Evolutionary conservation across 2,329 filamentous ascomycete species (phyloP).

Genomic region (Diaporthe sp.): DNA sequence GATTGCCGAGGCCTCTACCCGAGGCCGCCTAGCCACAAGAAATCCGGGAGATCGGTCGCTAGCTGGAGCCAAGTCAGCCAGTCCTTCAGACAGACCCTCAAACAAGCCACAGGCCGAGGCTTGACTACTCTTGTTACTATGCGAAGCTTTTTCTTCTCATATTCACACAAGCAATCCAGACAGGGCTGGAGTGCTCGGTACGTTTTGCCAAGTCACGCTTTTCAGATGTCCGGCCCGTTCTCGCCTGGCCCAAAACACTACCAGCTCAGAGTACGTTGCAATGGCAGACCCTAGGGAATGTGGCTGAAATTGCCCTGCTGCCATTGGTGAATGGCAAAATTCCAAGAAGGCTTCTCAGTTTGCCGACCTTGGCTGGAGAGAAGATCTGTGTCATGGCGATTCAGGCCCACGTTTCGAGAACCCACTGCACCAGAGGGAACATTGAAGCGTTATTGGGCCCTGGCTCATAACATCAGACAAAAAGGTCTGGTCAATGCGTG

Average conservation of each 20-base stretch:
- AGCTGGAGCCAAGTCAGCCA: constrained; percentile 12
- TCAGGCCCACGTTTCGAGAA: constrained; percentile 19
- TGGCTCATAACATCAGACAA: background rate
- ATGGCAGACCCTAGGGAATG: background rate
- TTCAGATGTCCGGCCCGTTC: background rate
- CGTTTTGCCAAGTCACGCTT: constrained; percentile 25
- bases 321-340: constrained; percentile 6
- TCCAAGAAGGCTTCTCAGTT: constrained; percentile 25
- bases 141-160: constrained; percentile 14
- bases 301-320: background rate
- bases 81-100: constrained; percentile 1
- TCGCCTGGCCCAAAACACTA: background rate
- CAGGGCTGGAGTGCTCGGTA: constrained; percentile 16
- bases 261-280: background rate
- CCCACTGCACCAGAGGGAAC: background rate
- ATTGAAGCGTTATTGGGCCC: background rate
- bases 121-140: background rate
- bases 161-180: background rate
- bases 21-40: background rate
- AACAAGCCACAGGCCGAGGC: constrained; percentile 21
- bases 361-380: constrained; percentile 25
- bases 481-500: constrained; percentile 24
- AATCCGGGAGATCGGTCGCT: constrained; percentile 16
- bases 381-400: constrained; percentile 29
- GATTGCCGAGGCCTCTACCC: constrained; percentile 17